Base-by-base conservation (phyloP, 169 alveolate species). In the Eimeria maxima region DNA sequence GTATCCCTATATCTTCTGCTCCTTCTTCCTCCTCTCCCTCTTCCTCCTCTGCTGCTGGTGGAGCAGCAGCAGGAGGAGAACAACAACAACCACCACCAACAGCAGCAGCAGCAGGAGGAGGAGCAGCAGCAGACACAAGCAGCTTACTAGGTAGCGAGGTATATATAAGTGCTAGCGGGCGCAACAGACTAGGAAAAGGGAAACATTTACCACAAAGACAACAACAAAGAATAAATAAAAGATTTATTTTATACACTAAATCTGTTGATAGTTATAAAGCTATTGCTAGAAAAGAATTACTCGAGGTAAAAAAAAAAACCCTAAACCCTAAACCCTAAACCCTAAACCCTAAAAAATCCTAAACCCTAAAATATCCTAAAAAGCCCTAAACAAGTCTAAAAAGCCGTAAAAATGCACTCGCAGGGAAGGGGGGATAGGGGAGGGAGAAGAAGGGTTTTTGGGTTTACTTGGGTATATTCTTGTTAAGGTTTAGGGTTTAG, bases 171-270 rank as follows among this genome's bases (percentile, higher is more conserved):
- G 92, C 44, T 1, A 45, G 27, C n/a, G 60, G 33, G 14, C 7
- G 78, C 78, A 55, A 53, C 78, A 50, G 47, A 53, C 92, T 84
- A 38, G 92, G 92, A 2, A 24, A 76, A 18, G 92, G 78, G 29
- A n/a, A 33, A 3, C 92, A 84, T 73, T 45, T 84, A 38, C 53
- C 73, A 10, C 74, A 47, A 3, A 8, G 71, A 10, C 42, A 55
- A 8, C 73, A 55, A 13, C 73, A 53, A 27, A 29, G 24, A 50
- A 84, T 84, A 20, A 29, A 33, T 10, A 4, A 13, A 1, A 50
- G 44, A 50, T 84, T 84, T 50, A 6, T 24, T 4, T 47, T 24
- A 13, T 84, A 42, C 47, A 1, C 29, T 1, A 20, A n/a, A n/a
- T 4, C 53, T 3, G 92, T 84, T 3, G 92, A 84, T 11, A 38